These are phyloP conservation scores for Lunasporangiospora selenospora DNA, from an alignment of 192 early-diverging fungal species.

Conservation along the genomic window DNA sequence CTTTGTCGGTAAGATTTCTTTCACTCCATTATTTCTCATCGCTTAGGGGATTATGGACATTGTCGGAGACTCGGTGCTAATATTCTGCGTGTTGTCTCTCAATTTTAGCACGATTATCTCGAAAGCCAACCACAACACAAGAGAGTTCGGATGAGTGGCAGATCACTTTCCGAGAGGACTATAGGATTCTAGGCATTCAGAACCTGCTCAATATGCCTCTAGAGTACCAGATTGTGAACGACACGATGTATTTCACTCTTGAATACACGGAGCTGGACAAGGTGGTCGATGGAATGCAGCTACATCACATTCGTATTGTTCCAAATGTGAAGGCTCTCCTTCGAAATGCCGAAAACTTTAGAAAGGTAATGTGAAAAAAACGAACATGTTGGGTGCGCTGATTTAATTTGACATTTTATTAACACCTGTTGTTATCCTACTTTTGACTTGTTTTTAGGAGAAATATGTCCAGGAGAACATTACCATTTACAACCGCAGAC, in stretches of 20 bases:
- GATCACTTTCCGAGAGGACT: slow-evolving; percentile 51
- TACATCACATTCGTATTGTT: slow-evolving; percentile 54
- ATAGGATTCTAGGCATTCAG: slow-evolving; percentile 53
- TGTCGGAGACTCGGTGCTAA: too few relatives aligned
- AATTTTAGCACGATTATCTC: slow-evolving; percentile 28
- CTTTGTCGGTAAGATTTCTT: slow-evolving; percentile 51
- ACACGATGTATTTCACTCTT: slow-evolving; percentile 75
- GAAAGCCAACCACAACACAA: slow-evolving; percentile 18
- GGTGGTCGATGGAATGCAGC: slow-evolving; percentile 25
- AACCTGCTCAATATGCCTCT: slow-evolving; percentile 63
- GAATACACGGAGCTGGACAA: slow-evolving; percentile 55
- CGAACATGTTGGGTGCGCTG: not conserved
- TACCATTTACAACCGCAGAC: slow-evolving; percentile 70
- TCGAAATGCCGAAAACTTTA: slow-evolving; percentile 65
- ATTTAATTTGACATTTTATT: not conserved
- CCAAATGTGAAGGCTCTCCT: slow-evolving; percentile 62
- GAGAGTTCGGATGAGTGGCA: slow-evolving; percentile 56
- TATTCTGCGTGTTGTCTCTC: not conserved
- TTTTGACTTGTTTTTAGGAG: slow-evolving; percentile 51
- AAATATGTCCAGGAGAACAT: slow-evolving; percentile 79
- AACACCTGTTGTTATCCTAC: not conserved
- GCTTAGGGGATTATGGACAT: too few relatives aligned
- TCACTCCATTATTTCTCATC: too few relatives aligned
- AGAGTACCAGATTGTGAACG: slow-evolving; percentile 73
- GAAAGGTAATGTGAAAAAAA: slow-evolving; percentile 57